Percentiles rank a stretch among this genome's conserved stretches.
phyloP scores from a whole-genome alignment of 2,329 filamentous ascomycete genomes.

The Fusarium nematophilum region DNA sequence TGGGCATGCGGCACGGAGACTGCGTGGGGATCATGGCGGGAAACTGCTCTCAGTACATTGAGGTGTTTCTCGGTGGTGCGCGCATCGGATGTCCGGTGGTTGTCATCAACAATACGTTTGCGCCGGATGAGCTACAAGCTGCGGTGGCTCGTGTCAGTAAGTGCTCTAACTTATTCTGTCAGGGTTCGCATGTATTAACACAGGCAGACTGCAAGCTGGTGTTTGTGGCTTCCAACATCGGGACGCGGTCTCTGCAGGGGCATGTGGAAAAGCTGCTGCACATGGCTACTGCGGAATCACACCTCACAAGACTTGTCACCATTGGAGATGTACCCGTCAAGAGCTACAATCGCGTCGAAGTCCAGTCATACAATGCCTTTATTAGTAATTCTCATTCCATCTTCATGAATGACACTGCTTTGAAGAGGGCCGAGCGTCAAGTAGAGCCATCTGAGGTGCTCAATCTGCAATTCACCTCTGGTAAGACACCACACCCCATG shows the following conservation, averaged over 20 bases:
- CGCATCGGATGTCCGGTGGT: constrained; percentile 28
- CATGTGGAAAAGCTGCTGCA: background rate
- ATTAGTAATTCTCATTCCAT: background rate
- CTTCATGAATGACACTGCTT: no score
- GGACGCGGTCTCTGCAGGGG: background rate
- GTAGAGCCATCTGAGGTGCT: constrained; percentile 11
- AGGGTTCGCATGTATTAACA: background rate
- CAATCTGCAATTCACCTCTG: constrained; percentile 31
- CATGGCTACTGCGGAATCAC: background rate
- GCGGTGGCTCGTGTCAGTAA: constrained; percentile 12
- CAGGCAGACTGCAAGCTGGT: constrained; percentile 11
- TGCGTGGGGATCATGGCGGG: constrained; percentile 28
- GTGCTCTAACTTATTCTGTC: background rate
- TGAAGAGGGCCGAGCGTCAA: background rate
- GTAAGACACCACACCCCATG: no score
- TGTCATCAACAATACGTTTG: constrained; percentile 32
- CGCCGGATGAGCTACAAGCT: constrained; percentile 11
- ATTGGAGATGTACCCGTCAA: background rate
- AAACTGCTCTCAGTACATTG: constrained; percentile 29
- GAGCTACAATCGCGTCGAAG: background rate
- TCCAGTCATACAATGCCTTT: constrained; percentile 2
- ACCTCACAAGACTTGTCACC: background rate
- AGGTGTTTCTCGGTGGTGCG: constrained; percentile 24
- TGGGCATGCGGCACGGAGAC: constrained; percentile 17
- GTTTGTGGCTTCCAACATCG: constrained; percentile 9